A percentile compares a stretch with the other conserved stretches of the same genome.
Conservation (phyloP, 1,139 yeast species). For the Protomyces inouyei region DNA sequence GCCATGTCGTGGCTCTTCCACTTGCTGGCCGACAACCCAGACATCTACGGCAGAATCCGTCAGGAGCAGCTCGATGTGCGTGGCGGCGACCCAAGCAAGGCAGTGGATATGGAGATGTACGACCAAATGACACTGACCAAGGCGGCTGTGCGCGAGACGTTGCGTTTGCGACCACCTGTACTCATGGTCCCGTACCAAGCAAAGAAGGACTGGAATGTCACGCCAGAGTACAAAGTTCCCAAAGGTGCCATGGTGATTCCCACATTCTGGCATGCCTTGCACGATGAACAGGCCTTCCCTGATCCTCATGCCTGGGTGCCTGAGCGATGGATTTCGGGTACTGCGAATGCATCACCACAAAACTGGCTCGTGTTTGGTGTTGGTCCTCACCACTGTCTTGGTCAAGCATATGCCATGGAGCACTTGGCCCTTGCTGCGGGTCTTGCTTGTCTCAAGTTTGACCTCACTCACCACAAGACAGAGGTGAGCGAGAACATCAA, state of each 20-base stretch:
- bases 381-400: constrained; percentile 94
- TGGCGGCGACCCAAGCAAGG: constrained; percentile 61
- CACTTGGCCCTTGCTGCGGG: constrained; percentile 86
- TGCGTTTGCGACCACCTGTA: constrained; percentile 96
- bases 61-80: constrained; percentile 86
- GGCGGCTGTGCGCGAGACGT: constrained; percentile 84
- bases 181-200: constrained; percentile 95
- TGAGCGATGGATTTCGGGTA: constrained; percentile 80
- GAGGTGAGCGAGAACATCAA: constrained; percentile 82
- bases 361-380: constrained; percentile 97
- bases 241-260: constrained; percentile 97
- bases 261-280: constrained; percentile 88
- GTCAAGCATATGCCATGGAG: constrained; percentile 88
- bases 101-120: constrained; percentile 64
- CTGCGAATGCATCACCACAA: constrained; percentile 54
- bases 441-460: constrained; percentile 72
- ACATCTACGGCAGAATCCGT: constrained; percentile 73
- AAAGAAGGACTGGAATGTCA: constrained; percentile 76
- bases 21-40: constrained; percentile 91
- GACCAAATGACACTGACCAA: constrained; percentile 82
- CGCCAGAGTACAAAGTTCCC: constrained; percentile 81
- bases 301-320: constrained; percentile 92
- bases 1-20: constrained; percentile 98
- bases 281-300: constrained; percentile 93
- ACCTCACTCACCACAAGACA: constrained; percentile 76